Percentiles rank a stretch among this genome's conserved stretches.
These are phyloP conservation scores for Anisodus tanguticus DNA, from an alignment of 257 asterid species.

Conservation along the genomic window DNA sequence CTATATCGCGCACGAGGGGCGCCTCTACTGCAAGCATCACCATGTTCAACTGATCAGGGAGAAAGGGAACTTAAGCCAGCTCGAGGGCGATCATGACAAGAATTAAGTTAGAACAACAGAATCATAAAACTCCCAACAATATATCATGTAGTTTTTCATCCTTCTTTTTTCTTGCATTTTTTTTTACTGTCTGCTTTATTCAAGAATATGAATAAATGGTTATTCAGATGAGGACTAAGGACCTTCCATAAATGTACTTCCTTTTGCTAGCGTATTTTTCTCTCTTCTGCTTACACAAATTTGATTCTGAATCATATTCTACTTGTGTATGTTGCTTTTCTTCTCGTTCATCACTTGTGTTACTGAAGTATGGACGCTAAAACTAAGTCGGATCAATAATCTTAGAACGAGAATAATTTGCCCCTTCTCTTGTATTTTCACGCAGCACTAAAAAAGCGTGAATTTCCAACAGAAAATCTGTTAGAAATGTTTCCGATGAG, in stretches of 20 bases:
- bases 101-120: conserved; percentile 33
- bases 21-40: conserved; percentile 95
- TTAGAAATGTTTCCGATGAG: no score
- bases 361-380: not conserved
- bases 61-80: conserved; percentile 97
- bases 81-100: conserved; percentile 74
- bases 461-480: no score
- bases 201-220: not conserved
- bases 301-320: not conserved
- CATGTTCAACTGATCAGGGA: conserved; percentile 93
- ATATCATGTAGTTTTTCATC: not conserved
- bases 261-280: not conserved
- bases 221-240: not conserved
- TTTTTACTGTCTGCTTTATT: not conserved
- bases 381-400: not conserved
- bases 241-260: not conserved
- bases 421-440: not conserved
- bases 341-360: conserved; percentile 19
- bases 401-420: not conserved
- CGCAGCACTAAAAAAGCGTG: no score
- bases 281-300: not conserved
- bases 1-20: conserved; percentile 90
- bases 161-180: not conserved
- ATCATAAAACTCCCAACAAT: not conserved
- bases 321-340: not conserved